Conservation (phyloP, 1,139 yeast genomes). For the Hansenula lynferdii region DNA sequence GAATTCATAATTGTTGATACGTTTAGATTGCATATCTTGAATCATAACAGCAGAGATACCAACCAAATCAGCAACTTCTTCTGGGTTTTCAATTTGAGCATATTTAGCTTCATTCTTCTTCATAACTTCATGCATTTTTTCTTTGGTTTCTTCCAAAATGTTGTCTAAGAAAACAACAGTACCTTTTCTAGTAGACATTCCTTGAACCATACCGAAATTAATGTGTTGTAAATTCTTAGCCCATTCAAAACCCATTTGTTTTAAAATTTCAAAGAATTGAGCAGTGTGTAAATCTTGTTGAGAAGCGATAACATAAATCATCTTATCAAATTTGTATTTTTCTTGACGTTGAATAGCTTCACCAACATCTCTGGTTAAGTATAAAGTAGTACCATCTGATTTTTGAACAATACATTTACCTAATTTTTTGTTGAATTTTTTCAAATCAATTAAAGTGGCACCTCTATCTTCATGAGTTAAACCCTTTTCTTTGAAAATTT, state of each 20-base stretch:
- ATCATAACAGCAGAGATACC: conserved; percentile 99
- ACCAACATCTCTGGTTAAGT: conserved; percentile 95
- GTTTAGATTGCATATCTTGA: conserved; percentile 98
- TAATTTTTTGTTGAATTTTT: conserved; percentile 82
- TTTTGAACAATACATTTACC: conserved; percentile 94
- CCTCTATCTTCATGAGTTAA: conserved; percentile 87
- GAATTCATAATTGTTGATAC: conserved; percentile 93
- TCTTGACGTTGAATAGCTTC: conserved; percentile 92
- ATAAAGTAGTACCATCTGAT: conserved; percentile 93
- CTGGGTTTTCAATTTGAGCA: conserved; percentile 92
- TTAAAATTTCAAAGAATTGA: conserved; percentile 92
- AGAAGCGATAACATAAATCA: conserved; percentile 92
- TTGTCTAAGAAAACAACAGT: conserved; percentile 96
- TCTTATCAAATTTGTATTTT: conserved; percentile 83
- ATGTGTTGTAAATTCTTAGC: conserved; percentile 75
- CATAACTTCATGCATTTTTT: conserved; percentile 97
- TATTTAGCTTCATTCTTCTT: conserved; percentile 87
- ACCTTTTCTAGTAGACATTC: conserved; percentile 98
- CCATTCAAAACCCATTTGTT: conserved; percentile 91
- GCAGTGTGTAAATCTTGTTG: conserved; percentile 96
- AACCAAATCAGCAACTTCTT: conserved; percentile 88
- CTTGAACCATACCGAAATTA: conserved; percentile 97
- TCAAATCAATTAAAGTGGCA: conserved; percentile 83
- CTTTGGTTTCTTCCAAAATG: conserved; percentile 91
- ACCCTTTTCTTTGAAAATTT: conserved; percentile 59